Base-by-base conservation (phyloP, 345 rosid genomes). In the Mangifera indica region DNA sequence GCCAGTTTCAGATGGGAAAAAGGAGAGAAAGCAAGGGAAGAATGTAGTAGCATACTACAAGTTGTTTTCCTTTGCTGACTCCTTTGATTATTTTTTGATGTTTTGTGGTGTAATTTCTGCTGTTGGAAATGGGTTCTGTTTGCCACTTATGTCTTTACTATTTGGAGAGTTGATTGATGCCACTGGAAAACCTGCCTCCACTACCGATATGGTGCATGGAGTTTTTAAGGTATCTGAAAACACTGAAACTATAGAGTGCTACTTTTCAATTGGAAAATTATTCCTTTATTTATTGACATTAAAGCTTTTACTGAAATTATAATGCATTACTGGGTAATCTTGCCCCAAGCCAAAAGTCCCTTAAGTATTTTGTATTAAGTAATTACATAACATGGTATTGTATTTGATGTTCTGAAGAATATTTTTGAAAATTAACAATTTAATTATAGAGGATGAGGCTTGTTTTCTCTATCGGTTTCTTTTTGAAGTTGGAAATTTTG, bases 51-150 rank as follows among this genome's bases (percentile, higher is more conserved):
- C 82, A 12, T 75, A 75, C 71, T 72, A 73, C 75, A 87, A 85
- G 81, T 84, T 92, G 51, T 90, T 92, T 80, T 83, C 91, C 2
- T 90, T 90, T 71, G 93, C 92, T 13, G 92, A 87, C 72, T 61
- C 85, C 0, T 60, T 68, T 8, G 92, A 92, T 77, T 68, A 66
- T 45, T 20, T 86, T 21, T 75, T 92, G 67, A 90, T 88, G 91
- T 63, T 85, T 44, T 55, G 75, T 0, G 96, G 96, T 9, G 80
- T 89, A n/a, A 71, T 86, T 18, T 88, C 85, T 22, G 91, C 91
- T 0, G 49, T 84, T 44, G 89, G 81, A 18, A 84, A 86, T 46
- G 96, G 97, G 59, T 15, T 83, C 71, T 79, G 86, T 52, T 73
- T 84, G 76, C 97, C 93, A 42, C 78, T 86, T n/a, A 81, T 89